A percentile compares a stretch with the other conserved stretches of the same genome.
These are phyloP conservation scores for Tricladium varicosporioides DNA, from an alignment of 2,329 filamentous ascomycete species.

Conservation along the genomic window DNA sequence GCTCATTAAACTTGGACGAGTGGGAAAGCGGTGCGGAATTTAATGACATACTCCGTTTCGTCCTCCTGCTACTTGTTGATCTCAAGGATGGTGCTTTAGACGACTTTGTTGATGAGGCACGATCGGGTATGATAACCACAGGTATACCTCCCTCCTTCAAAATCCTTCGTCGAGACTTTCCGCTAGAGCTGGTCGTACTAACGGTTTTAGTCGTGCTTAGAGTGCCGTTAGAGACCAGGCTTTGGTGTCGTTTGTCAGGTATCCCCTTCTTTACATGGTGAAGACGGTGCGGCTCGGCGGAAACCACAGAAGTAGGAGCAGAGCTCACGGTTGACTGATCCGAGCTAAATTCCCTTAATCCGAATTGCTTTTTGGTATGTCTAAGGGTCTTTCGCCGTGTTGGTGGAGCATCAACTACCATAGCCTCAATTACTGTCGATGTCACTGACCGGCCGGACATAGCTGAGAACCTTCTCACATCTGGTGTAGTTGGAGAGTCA, in stretches of 20 bases:
- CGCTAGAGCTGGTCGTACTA: conserved; percentile 49
- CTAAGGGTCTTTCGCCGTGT: conserved; percentile 54
- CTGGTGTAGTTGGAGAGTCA: conserved; percentile 31
- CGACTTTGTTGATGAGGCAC: conserved; percentile 48
- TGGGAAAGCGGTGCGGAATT: conserved; percentile 46
- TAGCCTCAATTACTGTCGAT: conserved; percentile 58
- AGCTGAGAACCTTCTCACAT: conserved; percentile 49
- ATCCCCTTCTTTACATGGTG: conserved; percentile 25
- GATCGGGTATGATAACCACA: conserved; percentile 60
- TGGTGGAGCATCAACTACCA: conserved; percentile 51
- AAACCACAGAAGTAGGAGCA: conserved; percentile 39
- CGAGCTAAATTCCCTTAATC: conserved; percentile 46
- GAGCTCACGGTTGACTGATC: conserved; percentile 38
- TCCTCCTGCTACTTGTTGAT: conserved; percentile 58
- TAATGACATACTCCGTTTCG: conserved; percentile 52
- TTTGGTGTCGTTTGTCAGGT: conserved; percentile 33
- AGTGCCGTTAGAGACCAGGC: conserved; percentile 48
- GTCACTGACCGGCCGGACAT: conserved; percentile 53
- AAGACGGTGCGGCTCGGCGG: conserved; percentile 27
- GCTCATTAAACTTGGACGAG: conserved; percentile 42
- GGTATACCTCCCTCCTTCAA: conserved; percentile 60
- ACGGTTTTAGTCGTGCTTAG: conserved; percentile 38
- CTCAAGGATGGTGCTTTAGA: conserved; percentile 53
- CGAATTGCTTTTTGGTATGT: conserved; percentile 56
- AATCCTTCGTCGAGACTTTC: conserved; percentile 56